Conservation (phyloP, 2,329 filamentous ascomycete genomes). For the Ophiostoma tasmaniense region DNA sequence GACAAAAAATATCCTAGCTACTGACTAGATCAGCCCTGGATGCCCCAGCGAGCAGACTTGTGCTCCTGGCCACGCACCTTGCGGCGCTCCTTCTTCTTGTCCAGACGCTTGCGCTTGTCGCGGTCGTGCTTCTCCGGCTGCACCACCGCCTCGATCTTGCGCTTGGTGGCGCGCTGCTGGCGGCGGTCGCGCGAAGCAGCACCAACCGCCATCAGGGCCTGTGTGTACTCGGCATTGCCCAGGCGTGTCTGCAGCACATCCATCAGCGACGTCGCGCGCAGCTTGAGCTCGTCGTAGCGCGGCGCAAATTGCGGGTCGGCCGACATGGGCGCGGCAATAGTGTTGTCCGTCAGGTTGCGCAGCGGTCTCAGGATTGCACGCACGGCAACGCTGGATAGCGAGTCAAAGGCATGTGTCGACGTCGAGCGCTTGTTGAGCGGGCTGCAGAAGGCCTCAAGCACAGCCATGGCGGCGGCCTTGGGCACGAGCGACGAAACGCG, state of each 20-base stretch:
- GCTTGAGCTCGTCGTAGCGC: slow-evolving; percentile 61
- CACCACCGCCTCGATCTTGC: slow-evolving; percentile 78
- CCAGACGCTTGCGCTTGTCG: slow-evolving; percentile 75
- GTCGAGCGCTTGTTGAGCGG: slow-evolving; percentile 37
- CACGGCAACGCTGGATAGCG: slow-evolving; percentile 40
- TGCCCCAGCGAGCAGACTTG: slow-evolving; percentile 62
- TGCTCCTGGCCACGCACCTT: slow-evolving; percentile 71
- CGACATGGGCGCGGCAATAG: slow-evolving; percentile 62
- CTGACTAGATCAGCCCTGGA: slow-evolving; percentile 35
- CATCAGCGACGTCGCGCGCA: slow-evolving; percentile 67
- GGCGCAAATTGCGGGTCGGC: slow-evolving; percentile 61
- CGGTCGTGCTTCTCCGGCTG: slow-evolving; percentile 70
- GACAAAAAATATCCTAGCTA: background rate
- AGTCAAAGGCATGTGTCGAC: slow-evolving; percentile 44
- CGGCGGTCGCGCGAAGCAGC: slow-evolving; percentile 63
- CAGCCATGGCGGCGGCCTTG: slow-evolving; percentile 66
- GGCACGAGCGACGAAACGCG: slow-evolving; percentile 57
- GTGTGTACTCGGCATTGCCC: slow-evolving; percentile 72
- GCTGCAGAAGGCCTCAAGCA: slow-evolving; percentile 58
- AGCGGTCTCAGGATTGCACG: slow-evolving; percentile 53
- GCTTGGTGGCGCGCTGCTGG: slow-evolving; percentile 69
- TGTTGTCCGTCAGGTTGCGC: slow-evolving; percentile 74
- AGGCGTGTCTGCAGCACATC: slow-evolving; percentile 76
- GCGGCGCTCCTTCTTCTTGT: slow-evolving; percentile 73
- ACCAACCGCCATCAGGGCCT: slow-evolving; percentile 62